Conservation (phyloP, 1,284 basidiomycete species). For the Xanthoconium separans region DNA sequence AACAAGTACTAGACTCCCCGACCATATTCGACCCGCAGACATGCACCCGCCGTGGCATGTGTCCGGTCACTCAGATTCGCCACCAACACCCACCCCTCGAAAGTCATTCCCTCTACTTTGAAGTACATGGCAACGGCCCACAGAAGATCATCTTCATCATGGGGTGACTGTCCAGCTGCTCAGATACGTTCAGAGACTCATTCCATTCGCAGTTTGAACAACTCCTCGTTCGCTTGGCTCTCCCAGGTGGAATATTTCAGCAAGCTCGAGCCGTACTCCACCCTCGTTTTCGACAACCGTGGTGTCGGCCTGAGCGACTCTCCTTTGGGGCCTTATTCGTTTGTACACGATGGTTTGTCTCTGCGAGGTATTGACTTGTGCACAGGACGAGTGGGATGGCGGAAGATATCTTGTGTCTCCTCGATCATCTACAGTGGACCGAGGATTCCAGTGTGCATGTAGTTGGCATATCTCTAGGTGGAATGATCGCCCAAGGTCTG, state of each 20-base stretch:
- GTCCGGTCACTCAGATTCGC: conserved; percentile 61
- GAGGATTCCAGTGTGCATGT: conserved; percentile 61
- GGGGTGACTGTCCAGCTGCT: conserved; percentile 41
- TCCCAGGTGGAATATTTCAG: conserved; percentile 61
- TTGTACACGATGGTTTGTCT: conserved; percentile 7
- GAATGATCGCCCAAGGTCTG: conserved; percentile 81
- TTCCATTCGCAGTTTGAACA: conserved; percentile 47
- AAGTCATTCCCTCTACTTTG: conserved; percentile 74
- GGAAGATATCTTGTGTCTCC: conserved; percentile 65
- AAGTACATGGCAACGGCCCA: conserved; percentile 66
- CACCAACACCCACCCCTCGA: conserved; percentile 50
- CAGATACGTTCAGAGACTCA: neutral
- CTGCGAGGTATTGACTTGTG: neutral
- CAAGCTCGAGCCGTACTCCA: conserved; percentile 48
- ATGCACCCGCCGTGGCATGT: conserved; percentile 65
- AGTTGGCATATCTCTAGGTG: conserved; percentile 82
- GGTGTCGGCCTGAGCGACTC: conserved; percentile 79
- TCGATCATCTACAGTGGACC: conserved; percentile 77
- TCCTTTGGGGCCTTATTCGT: conserved; percentile 71
- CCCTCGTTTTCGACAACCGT: conserved; percentile 85
- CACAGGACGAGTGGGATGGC: conserved; percentile 74
- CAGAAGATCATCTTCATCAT: conserved; percentile 71
- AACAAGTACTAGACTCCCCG: conserved; percentile 11
- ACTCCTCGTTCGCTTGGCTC: conserved; percentile 62
- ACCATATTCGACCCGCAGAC: conserved; percentile 44